Conservation (phyloP, 306 rosid genomes). For the Delonix regia region DNA sequence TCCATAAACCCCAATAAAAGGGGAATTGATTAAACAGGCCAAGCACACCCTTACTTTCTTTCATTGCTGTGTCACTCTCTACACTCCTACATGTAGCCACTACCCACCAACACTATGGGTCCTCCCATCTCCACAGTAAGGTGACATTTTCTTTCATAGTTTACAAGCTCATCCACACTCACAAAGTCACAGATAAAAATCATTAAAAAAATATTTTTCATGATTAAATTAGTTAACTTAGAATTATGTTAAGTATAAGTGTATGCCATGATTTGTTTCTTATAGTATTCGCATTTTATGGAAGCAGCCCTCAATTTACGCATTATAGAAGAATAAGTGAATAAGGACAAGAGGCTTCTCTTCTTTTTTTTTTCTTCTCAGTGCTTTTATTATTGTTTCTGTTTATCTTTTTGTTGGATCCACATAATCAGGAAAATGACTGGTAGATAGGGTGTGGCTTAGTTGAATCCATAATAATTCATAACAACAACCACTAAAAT, state of each 20-base stretch:
- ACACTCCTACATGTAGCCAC: slow-evolving; percentile 45
- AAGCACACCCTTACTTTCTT: slow-evolving; percentile 35
- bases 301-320: not conserved
- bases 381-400: slow-evolving; percentile 39
- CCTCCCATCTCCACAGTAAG: slow-evolving; percentile 43
- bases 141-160: slow-evolving; percentile 12
- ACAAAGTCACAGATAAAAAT: not conserved
- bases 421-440: slow-evolving; percentile 52
- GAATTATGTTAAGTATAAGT: no score
- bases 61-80: slow-evolving; percentile 50
- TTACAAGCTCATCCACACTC: slow-evolving; percentile 21
- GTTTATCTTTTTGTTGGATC: slow-evolving; percentile 51
- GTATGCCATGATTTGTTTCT: not conserved
- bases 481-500: slow-evolving; percentile 43
- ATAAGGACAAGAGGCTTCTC: slow-evolving; percentile 34
- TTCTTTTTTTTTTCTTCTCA: not conserved
- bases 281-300: not conserved
- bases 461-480: slow-evolving; percentile 60
- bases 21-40: slow-evolving; percentile 42
- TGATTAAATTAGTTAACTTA: no score
- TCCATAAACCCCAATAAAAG: slow-evolving; percentile 49
- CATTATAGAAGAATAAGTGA: slow-evolving; percentile 43
- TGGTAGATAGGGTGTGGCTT: slow-evolving; percentile 34
- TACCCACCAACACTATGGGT: slow-evolving; percentile 66
- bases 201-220: no score